These are phyloP conservation scores for Aspergillus neoniger DNA, from an alignment of 2,329 filamentous ascomycete genomes.

Conservation along the genomic window DNA sequence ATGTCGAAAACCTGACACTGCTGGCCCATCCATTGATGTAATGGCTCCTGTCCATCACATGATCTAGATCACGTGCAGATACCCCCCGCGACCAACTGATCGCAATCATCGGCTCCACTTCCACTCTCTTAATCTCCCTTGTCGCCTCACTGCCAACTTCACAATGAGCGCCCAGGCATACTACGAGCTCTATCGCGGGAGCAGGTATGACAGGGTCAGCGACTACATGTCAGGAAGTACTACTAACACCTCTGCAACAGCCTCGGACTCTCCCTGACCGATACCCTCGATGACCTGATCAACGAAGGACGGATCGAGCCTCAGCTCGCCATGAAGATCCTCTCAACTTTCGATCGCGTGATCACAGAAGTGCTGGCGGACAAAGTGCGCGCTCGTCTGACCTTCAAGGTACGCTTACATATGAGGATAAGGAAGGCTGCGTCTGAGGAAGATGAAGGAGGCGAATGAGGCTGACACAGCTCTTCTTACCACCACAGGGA, in stretches of 20 bases:
- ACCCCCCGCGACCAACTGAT: neutral
- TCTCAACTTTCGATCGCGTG: conserved; percentile 90
- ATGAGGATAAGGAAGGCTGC: too few species aligned
- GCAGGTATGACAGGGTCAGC: conserved; percentile 67
- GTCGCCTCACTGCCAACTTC: conserved; percentile 6
- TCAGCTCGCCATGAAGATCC: conserved; percentile 97
- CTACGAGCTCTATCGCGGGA: conserved; percentile 97
- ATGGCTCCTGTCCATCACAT: conserved; percentile 6
- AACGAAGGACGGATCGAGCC: conserved; percentile 93
- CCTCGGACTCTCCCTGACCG: conserved; percentile 88
- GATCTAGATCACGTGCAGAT: conserved; percentile 19
- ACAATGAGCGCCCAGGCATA: conserved; percentile 58
- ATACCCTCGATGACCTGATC: conserved; percentile 96
- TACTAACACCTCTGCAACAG: conserved; percentile 51
- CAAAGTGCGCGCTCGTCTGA: conserved; percentile 85
- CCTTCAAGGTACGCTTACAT: conserved; percentile 76
- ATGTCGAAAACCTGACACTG: neutral
- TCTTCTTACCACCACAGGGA: conserved; percentile 59
- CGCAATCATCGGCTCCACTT: neutral
- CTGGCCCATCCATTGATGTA: conserved; percentile 6
- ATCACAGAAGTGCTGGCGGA: conserved; percentile 90
- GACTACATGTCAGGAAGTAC: neutral
- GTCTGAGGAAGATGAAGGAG: neutral
- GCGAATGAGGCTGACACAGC: conserved; percentile 19
- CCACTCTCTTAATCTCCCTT: conserved; percentile 12